Base-by-base conservation (phyloP, 371 early-diverging fungal species). In the Syncephalis plumigaleata region DNA sequence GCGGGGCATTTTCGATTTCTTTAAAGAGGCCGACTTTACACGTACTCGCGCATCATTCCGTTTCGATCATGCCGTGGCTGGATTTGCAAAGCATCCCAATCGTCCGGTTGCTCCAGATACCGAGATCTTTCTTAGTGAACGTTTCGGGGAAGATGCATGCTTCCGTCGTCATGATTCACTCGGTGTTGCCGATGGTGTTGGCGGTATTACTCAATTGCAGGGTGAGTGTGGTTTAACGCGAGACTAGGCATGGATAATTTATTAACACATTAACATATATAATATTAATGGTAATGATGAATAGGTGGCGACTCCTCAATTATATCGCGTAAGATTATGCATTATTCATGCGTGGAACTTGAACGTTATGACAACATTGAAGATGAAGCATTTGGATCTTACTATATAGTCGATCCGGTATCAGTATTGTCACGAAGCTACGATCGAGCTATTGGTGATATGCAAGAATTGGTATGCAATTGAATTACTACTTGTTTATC, bases 241-340 rank as follows among this genome's bases (percentile, higher is more conserved):
- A n/a, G n/a, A n/a, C n/a, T n/a, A n/a, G n/a, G n/a, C n/a, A n/a
- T n/a, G n/a, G n/a, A n/a, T n/a, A n/a, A n/a, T n/a, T n/a, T n/a
- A n/a, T n/a, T n/a, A n/a, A n/a, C n/a, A n/a, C n/a, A 31, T 31
- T 31, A 31, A 7, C 7, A 31, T 31, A 31, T 31, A 31, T 11
- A 31, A 31, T 4, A 25, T 25, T 38, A 20, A 23, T 25, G 11
- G 15, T n/a, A 27, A 27, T 50, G 23, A 20, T 37, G 23, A 45
- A 48, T 49, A 77, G 83, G 76, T 38, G 87, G 89, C 18, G 80
- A 89, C 54, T 81, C 96, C 27, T 84, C 89, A 11, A 61, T 91
- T 26, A 92, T 81, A 58, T 83, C 91, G 2, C 71, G 81, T 42
- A 81, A 86, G 51, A 55, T 95, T 39, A 95, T 95, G 96, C 91